Evolutionary conservation across 805 yeast species (phyloP), one percentile per base, ranked within the genome.

Genomic region (Starmerella khaoyaiensis): DNA sequence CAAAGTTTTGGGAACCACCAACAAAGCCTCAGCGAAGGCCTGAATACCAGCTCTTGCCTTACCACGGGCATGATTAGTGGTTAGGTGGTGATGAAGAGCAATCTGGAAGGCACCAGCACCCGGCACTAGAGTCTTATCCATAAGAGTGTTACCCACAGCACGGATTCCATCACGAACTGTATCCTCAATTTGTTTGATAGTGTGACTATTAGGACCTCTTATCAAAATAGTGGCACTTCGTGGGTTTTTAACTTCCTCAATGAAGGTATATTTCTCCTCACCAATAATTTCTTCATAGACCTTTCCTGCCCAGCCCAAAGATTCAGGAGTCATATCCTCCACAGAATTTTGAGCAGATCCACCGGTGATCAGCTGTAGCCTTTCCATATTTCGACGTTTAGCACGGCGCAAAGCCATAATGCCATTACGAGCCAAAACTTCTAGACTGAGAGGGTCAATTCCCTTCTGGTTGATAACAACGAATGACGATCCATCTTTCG

Each of bases 341-440:
- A 86, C 96, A 11, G 94, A 79, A 62, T 90, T 90, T 63, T 87
- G 96, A 7, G 97, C 97, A 57, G 79, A 90, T 51, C 98, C 99
- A 21, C 96, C 98, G 46, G 94, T 81, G 36, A 84, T 83, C 43
- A 90, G 69, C 63, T 90, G 99, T 56, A 90, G 69, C 58, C 99
- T 76, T 65, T 90, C 99, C 98, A 90, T 87, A 62, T 90, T 90
- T 65, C 99, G 79, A 67, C 99, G 76, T 68, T 90, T 90, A 30
- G 99, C 99, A 57, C 98, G 76, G 67, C 99, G 77, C 52, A 90
- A 69, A 1, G 98, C 98, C 51, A 90, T 67, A 49, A 90, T 90
- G 51, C 79, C 80, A 61, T 90, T 79, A 57, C 82, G 83, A 30
- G 97, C 97, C 47, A 90, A 68, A 4, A 87, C 77, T 57, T 90